Evolutionary conservation across 345 rosid genomes (phyloP).

Genomic region (Combretum micranthum): DNA sequence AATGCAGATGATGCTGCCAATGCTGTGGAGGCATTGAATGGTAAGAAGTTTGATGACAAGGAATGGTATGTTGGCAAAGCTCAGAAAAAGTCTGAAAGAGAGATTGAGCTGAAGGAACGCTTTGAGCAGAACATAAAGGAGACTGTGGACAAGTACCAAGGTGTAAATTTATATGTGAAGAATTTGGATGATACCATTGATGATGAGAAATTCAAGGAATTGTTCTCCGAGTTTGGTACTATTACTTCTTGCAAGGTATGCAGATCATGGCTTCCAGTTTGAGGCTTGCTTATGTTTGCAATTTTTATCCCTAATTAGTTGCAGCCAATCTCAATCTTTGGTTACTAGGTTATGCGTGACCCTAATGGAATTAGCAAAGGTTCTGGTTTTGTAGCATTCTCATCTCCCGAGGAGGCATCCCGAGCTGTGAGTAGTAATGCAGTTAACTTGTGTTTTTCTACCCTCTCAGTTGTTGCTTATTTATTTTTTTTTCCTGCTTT

Average conservation of each 20-base stretch:
- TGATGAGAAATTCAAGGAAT: constrained; percentile 11
- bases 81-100: constrained; percentile 18
- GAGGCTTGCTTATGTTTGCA: too few relatives aligned
- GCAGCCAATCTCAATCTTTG: too few relatives aligned
- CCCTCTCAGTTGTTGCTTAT: too few relatives aligned
- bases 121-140: constrained; percentile 13
- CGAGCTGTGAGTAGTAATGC: constrained; percentile 58
- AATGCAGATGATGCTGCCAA: constrained; percentile 14
- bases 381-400: constrained; percentile 92
- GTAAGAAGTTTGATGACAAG: constrained; percentile 15
- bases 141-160: constrained; percentile 4
- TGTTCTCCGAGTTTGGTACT: constrained; percentile 10
- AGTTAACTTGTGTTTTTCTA: not conserved
- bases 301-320: too few relatives aligned
- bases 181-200: constrained; percentile 8
- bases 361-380: constrained; percentile 82
- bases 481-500: not conserved
- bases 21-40: constrained; percentile 13
- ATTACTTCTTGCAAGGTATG: constrained; percentile 8
- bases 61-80: constrained; percentile 19
- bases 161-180: constrained; percentile 8
- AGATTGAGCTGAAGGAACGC: constrained; percentile 10
- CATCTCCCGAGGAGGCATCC: constrained; percentile 83
- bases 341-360: constrained; percentile 75
- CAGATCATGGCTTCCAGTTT: too few relatives aligned